Conservation (phyloP, 176 grass and related monocot genomes). For the Alloteropsis semialata region DNA sequence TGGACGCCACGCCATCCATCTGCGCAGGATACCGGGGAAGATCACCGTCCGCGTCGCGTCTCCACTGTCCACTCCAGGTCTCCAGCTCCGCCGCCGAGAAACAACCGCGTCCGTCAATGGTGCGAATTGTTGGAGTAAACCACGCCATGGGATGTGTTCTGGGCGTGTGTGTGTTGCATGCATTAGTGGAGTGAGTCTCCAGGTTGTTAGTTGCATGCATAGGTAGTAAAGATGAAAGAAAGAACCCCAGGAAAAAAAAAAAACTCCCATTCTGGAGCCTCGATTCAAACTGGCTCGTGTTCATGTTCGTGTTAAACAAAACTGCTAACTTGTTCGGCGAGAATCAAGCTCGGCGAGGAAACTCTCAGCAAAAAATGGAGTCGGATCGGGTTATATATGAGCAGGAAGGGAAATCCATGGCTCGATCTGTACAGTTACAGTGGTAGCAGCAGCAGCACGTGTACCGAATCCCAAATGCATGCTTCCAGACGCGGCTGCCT, state of each 20-base stretch:
- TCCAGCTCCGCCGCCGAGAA: background rate
- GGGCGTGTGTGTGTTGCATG: no score
- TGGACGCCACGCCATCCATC: background rate
- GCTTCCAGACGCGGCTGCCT: background rate
- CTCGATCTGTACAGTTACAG: background rate
- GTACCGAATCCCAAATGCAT: constrained; percentile 9
- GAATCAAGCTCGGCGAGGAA: background rate
- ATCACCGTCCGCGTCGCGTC: background rate
- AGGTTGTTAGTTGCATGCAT: no score
- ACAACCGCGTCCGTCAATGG: background rate
- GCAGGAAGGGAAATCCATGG: background rate
- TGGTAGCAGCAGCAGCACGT: background rate
- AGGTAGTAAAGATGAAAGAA: no score
- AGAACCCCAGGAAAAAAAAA: no score
- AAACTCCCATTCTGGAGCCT: no score
- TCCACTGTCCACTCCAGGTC: no score
- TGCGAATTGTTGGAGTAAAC: no score
- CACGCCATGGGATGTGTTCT: no score
- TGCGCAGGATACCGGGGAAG: background rate
- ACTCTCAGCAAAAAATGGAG: background rate
- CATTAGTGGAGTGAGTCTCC: no score
- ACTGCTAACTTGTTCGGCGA: no score
- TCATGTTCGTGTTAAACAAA: no score
- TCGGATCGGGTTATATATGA: background rate
- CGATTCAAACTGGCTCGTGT: background rate